Conservation (phyloP, 257 asterid genomes). For the Solanum chilense region DNA sequence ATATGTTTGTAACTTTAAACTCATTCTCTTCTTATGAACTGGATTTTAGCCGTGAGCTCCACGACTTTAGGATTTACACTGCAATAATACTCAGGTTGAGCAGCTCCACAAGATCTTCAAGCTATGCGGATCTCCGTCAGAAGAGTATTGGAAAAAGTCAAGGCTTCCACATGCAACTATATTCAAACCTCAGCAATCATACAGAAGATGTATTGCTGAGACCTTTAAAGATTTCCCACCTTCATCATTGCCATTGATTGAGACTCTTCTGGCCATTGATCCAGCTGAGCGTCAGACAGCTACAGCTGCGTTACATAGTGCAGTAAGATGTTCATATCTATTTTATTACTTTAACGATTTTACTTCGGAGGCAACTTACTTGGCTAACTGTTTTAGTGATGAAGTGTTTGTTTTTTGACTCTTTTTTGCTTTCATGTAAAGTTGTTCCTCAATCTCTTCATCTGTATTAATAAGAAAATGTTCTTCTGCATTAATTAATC, state of each 20-base stretch:
- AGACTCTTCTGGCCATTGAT: slow-evolving; percentile 70
- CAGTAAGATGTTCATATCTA: slow-evolving; percentile 40
- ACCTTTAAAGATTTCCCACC: slow-evolving; percentile 70
- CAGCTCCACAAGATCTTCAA: slow-evolving; percentile 89
- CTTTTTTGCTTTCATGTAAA: background rate
- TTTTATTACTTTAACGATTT: background rate
- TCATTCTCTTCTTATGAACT: background rate
- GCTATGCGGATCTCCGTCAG: slow-evolving; percentile 83
- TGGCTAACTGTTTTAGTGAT: background rate
- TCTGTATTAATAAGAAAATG: background rate
- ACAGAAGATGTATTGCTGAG: slow-evolving; percentile 63
- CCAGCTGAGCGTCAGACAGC: slow-evolving; percentile 78
- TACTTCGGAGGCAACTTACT: background rate
- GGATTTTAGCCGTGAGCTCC: background rate
- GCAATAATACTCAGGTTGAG: slow-evolving; percentile 46
- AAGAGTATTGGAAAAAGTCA: slow-evolving; percentile 78
- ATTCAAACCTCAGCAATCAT: slow-evolving; percentile 80
- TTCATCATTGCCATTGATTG: slow-evolving; percentile 64
- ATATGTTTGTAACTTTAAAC: background rate
- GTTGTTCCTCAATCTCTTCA: background rate
- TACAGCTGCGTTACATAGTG: slow-evolving; percentile 57
- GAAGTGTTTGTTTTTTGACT: background rate
- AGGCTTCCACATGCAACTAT: slow-evolving; percentile 80
- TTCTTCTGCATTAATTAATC: background rate
- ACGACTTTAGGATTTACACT: background rate